Evolutionary conservation across 192 early-diverging fungal genomes (phyloP).

Genomic region (Entrophospora sp.): DNA sequence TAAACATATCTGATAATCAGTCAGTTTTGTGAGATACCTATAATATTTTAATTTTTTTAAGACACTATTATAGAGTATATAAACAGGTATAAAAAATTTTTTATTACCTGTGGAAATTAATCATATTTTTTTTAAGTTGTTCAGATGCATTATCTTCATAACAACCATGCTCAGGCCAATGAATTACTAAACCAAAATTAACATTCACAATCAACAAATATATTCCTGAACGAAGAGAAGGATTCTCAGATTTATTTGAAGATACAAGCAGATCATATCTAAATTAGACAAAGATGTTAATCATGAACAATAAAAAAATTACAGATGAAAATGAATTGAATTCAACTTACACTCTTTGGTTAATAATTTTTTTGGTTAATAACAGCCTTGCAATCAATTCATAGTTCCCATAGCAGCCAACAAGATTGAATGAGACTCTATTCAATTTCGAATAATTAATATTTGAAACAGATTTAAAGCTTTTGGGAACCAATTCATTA

Average conservation of each 20-base stretch:
- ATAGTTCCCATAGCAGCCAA: conserved; percentile 10
- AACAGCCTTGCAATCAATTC: conserved; percentile 14
- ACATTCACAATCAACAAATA: conserved; percentile 1
- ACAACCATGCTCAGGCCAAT: conserved; percentile 16
- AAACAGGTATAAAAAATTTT: background rate
- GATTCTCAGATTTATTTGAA: background rate
- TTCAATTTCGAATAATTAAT: conserved; percentile 10
- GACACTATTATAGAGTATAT: background rate
- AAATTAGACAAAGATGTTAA: background rate
- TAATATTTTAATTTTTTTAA: background rate
- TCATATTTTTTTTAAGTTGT: conserved; percentile 22
- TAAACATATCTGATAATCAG: conserved; percentile 14
- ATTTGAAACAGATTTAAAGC: conserved; percentile 16
- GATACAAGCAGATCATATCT: background rate
- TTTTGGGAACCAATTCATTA: conserved; percentile 12
- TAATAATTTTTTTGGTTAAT: background rate
- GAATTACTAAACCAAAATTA: conserved; percentile 8
- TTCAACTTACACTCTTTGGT: conserved; percentile 3
- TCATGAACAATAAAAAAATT: background rate
- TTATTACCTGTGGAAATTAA: conserved; percentile 20
- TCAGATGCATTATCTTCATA: conserved; percentile 16
- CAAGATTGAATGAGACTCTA: background rate
- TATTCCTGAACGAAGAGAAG: background rate
- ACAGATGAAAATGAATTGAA: background rate
- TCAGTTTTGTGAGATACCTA: conserved; percentile 17